phyloP scores from a whole-genome alignment of 2,329 filamentous ascomycete species.

The Pseudofabraea citricarpa region DNA sequence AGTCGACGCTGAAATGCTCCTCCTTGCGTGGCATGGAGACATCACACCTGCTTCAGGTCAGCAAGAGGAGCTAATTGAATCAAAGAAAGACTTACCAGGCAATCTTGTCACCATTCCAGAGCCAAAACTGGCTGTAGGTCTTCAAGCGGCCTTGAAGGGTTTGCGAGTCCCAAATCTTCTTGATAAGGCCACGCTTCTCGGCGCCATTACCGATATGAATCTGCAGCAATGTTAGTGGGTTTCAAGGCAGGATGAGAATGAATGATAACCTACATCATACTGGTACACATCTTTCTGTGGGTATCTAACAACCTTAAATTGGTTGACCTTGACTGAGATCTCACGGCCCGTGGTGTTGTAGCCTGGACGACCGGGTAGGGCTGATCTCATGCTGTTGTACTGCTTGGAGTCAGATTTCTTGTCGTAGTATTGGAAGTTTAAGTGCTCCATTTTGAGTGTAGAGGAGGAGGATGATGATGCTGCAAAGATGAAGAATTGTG shows the following conservation, averaged over 20 bases:
- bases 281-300: slow-evolving; percentile 65
- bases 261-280: slow-evolving; percentile 66
- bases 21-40: slow-evolving; percentile 37
- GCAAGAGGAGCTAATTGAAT: neutral
- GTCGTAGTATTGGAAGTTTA: slow-evolving; percentile 21
- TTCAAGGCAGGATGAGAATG: slow-evolving; percentile 1
- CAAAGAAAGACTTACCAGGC: slow-evolving; percentile 61
- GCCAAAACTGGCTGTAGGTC: slow-evolving; percentile 46
- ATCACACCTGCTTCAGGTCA: slow-evolving; percentile 20
- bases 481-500: neutral
- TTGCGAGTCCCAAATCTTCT: slow-evolving; percentile 70
- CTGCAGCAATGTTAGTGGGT: slow-evolving; percentile 34
- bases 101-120: slow-evolving; percentile 80
- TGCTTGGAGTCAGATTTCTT: slow-evolving; percentile 9
- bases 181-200: slow-evolving; percentile 61
- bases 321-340: slow-evolving; percentile 60
- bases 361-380: slow-evolving; percentile 40
- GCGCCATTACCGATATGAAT: slow-evolving; percentile 59
- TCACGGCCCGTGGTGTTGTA: slow-evolving; percentile 55
- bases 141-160: slow-evolving; percentile 51
- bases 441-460: slow-evolving; percentile 22
- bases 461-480: slow-evolving; percentile 7
- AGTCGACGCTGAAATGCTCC: slow-evolving; percentile 58
- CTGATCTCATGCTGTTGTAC: slow-evolving; percentile 14
- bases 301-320: slow-evolving; percentile 62